Conservation (phyloP, 805 yeast species). For the Cyberlindnera misumaiensis region DNA sequence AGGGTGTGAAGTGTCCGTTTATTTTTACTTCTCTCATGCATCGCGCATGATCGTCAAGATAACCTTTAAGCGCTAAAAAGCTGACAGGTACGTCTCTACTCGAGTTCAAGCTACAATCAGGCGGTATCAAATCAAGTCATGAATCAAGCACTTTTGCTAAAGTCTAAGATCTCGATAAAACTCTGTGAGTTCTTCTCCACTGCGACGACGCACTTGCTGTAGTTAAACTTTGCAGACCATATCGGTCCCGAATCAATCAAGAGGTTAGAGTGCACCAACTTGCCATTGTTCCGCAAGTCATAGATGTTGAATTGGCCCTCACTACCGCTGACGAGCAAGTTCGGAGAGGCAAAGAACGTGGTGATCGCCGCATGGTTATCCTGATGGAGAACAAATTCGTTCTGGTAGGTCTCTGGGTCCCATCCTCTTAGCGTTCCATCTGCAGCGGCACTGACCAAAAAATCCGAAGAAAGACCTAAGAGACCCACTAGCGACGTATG, state of each 20-base stretch:
- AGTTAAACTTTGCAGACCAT: slow-evolving; percentile 92
- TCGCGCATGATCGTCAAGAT: slow-evolving; percentile 1
- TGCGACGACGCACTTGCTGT: slow-evolving; percentile 83
- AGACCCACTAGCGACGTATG: slow-evolving; percentile 89
- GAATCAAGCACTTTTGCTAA: slow-evolving; percentile 33
- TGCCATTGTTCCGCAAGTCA: slow-evolving; percentile 68
- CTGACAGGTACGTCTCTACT: no score
- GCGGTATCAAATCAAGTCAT: not conserved
- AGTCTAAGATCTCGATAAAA: slow-evolving; percentile 79
- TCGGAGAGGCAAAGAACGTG: slow-evolving; percentile 85
- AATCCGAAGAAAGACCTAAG: slow-evolving; percentile 66
- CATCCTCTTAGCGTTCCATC: slow-evolving; percentile 88
- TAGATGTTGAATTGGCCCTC: slow-evolving; percentile 83
- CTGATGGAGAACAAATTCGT: slow-evolving; percentile 58
- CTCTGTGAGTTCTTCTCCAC: slow-evolving; percentile 71
- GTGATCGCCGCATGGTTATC: slow-evolving; percentile 86
- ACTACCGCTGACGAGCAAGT: slow-evolving; percentile 81
- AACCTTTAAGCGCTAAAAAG: not conserved
- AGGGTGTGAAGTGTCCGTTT: not conserved
- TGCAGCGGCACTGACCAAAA: slow-evolving; percentile 90
- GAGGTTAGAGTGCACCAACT: slow-evolving; percentile 61
- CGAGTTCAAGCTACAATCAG: no score
- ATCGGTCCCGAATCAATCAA: slow-evolving; percentile 76
- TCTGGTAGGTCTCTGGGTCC: slow-evolving; percentile 75
- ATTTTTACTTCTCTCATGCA: not conserved